A percentile compares a stretch with the other conserved stretches of the same genome.
Conservation (phyloP, 495 filamentous ascomycete species). For the Pyronema omphalodes region DNA sequence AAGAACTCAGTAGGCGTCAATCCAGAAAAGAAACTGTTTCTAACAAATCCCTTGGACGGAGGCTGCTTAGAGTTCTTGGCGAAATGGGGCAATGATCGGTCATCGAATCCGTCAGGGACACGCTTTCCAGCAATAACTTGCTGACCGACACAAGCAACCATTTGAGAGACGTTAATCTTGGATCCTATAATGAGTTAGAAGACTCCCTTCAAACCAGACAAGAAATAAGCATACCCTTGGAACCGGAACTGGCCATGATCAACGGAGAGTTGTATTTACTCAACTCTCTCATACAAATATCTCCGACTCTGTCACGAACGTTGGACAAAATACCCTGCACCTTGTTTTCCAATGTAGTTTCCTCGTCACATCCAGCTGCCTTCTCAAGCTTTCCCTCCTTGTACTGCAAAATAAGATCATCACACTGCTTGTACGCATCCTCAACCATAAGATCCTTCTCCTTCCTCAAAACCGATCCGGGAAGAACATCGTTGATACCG, state of each 20-base stretch:
- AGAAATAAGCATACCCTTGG: constrained; percentile 37
- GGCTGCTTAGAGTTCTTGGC: constrained; percentile 79
- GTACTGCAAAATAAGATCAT: constrained; percentile 66
- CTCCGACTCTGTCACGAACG: constrained; percentile 76
- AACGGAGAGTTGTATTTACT: constrained; percentile 84
- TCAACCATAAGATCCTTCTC: constrained; percentile 60
- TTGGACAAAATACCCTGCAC: constrained; percentile 81
- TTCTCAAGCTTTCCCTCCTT: constrained; percentile 61
- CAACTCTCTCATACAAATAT: constrained; percentile 74
- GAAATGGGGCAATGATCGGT: constrained; percentile 86
- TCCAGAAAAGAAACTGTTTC: constrained; percentile 95
- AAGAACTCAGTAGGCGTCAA: constrained; percentile 79
- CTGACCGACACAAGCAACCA: constrained; percentile 93
- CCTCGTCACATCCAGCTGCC: constrained; percentile 70
- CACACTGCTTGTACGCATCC: constrained; percentile 61
- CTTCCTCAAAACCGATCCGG: constrained; percentile 43
- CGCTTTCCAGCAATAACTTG: constrained; percentile 90
- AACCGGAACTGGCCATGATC: constrained; percentile 93
- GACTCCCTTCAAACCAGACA: background rate
- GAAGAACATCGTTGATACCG: constrained; percentile 84
- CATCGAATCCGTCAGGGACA: constrained; percentile 91
- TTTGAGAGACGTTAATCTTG: constrained; percentile 95
- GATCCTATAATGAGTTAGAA: constrained; percentile 34
- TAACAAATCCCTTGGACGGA: constrained; percentile 87
- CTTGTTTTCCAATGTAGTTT: constrained; percentile 76